phyloP scores from a whole-genome alignment of 805 yeast genomes.

The Yarrowia yakushimensis region DNA sequence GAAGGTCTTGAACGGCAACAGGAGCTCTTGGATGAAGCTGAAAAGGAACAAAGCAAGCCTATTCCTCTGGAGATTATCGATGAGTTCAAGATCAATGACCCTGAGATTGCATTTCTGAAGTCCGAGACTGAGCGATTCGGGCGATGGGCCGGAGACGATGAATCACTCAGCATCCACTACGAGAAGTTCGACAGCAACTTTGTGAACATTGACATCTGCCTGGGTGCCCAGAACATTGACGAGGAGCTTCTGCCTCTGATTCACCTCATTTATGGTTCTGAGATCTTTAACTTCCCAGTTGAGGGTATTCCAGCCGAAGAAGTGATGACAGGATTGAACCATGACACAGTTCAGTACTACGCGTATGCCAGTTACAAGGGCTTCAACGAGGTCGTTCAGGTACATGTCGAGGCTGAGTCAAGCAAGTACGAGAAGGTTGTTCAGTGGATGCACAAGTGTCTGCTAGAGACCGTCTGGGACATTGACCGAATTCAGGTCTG shows the following conservation, averaged over 20 bases:
- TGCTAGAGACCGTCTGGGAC: conserved; percentile 68
- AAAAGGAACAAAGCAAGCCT: conserved; percentile 62
- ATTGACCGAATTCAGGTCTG: conserved; percentile 64
- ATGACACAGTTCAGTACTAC: conserved; percentile 57
- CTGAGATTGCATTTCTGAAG: conserved; percentile 66
- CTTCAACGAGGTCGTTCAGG: conserved; percentile 62
- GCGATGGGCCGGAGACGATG: conserved; percentile 46
- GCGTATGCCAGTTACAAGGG: conserved; percentile 56
- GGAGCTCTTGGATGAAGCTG: conserved; percentile 57
- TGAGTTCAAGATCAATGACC: conserved; percentile 68
- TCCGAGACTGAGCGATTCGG: conserved; percentile 54
- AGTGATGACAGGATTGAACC: conserved; percentile 68
- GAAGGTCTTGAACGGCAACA: conserved; percentile 56
- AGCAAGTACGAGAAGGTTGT: conserved; percentile 65
- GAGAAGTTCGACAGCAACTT: conserved; percentile 81
- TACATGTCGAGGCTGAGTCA: conserved; percentile 58
- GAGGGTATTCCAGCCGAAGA: conserved; percentile 70
- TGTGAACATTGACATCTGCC: conserved; percentile 58
- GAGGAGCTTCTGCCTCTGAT: conserved; percentile 58
- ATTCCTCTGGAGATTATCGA: conserved; percentile 68
- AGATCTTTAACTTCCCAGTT: conserved; percentile 71
- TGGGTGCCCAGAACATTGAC: conserved; percentile 55
- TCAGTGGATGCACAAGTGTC: conserved; percentile 67
- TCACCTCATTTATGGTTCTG: conserved; percentile 53
- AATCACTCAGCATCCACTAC: conserved; percentile 70